Evolutionary conservation across 805 yeast species (phyloP).

Genomic region (Wickerhamomyces sydowiorum): DNA sequence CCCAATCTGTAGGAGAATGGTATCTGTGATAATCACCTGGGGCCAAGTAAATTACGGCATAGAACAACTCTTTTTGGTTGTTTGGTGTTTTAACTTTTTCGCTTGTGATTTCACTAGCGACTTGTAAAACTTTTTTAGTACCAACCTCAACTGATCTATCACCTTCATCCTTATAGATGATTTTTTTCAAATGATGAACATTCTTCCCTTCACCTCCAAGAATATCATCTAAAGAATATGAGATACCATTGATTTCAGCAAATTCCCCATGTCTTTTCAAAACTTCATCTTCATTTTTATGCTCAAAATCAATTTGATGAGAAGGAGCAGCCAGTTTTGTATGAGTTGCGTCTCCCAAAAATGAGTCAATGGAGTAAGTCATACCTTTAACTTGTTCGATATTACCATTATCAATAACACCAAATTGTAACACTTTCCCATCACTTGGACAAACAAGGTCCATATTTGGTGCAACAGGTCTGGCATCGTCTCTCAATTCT

Average conservation of each 20-base stretch:
- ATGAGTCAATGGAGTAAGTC: constrained; percentile 84
- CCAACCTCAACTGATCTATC: constrained; percentile 46
- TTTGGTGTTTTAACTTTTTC: constrained; percentile 17
- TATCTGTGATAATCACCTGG: constrained; percentile 98
- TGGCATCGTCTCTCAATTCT: constrained; percentile 64
- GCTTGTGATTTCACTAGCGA: constrained; percentile 25
- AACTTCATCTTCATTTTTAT: constrained; percentile 31
- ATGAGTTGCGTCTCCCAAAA: constrained; percentile 56
- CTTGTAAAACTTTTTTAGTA: constrained; percentile 31
- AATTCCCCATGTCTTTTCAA: constrained; percentile 60
- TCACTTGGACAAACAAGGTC: constrained; percentile 88
- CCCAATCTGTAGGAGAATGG: constrained; percentile 97
- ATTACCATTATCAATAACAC: constrained; percentile 73
- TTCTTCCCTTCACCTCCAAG: constrained; percentile 47
- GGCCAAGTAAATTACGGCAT: constrained; percentile 89
- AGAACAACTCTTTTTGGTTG: constrained; percentile 58
- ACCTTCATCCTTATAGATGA: constrained; percentile 58
- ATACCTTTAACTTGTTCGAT: constrained; percentile 97
- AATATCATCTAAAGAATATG: constrained; percentile 63
- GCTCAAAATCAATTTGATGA: constrained; percentile 40
- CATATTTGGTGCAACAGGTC: constrained; percentile 66
- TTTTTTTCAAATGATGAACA: constrained; percentile 38
- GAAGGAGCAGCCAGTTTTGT: constrained; percentile 49
- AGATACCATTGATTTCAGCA: constrained; percentile 72
- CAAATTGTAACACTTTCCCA: constrained; percentile 84